Conservation (phyloP, 2,329 filamentous ascomycete species). For the Aspergillus quadrilineatus region DNA sequence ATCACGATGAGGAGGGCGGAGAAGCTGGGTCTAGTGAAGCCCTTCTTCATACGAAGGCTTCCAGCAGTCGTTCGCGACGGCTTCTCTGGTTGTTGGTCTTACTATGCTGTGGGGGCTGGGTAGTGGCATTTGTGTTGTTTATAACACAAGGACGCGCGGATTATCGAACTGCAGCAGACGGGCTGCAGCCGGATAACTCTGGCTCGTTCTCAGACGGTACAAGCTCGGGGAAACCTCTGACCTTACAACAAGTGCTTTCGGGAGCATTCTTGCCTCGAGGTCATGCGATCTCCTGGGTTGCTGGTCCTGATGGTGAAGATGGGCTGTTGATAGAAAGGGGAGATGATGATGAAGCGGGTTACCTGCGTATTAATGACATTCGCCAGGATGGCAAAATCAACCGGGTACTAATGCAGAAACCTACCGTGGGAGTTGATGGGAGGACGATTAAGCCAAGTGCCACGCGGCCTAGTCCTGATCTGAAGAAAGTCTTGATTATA, state of each 20-base stretch:
- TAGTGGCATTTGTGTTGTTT: slow-evolving; percentile 46
- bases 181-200: slow-evolving; percentile 28
- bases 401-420: slow-evolving; percentile 72
- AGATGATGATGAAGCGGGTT: slow-evolving; percentile 63
- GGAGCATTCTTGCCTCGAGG: slow-evolving; percentile 39
- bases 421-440: slow-evolving; percentile 61
- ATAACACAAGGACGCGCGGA: slow-evolving; percentile 37
- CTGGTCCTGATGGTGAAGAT: slow-evolving; percentile 58
- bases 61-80: slow-evolving; percentile 34
- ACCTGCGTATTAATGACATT: slow-evolving; percentile 84
- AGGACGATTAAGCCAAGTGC: slow-evolving; percentile 57
- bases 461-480: slow-evolving; percentile 74
- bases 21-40: slow-evolving; percentile 27
- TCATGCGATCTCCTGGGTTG: slow-evolving; percentile 49
- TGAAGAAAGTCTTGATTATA: slow-evolving; percentile 82
- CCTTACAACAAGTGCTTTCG: slow-evolving; percentile 42
- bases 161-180: slow-evolving; percentile 28
- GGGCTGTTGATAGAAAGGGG: slow-evolving; percentile 75
- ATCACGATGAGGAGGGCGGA: slow-evolving; percentile 40
- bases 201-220: slow-evolving; percentile 32
- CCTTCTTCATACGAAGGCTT: slow-evolving; percentile 21
- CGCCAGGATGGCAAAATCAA: slow-evolving; percentile 50
- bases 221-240: slow-evolving; percentile 43
- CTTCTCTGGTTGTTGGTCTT: slow-evolving; percentile 42
- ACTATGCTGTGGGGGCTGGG: slow-evolving; percentile 47